Conservation (phyloP, 495 filamentous ascomycete genomes). For the Bathelium albidoporum region DNA sequence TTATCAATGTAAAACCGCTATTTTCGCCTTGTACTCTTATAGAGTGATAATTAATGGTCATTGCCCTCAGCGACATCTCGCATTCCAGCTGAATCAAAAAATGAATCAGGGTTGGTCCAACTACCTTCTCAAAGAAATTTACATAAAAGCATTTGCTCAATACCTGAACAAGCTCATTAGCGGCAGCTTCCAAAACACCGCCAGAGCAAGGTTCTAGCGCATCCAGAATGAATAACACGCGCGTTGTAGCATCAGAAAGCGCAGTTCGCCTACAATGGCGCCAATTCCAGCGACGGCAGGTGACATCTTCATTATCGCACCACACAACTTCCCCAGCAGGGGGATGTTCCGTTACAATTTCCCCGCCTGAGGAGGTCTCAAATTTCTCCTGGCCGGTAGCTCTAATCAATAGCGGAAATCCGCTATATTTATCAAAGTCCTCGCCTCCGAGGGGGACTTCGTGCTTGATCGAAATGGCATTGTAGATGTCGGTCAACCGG, state of each 20-base stretch:
- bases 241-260: conserved; percentile 22
- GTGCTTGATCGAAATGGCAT: conserved; percentile 31
- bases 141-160: too few relatives aligned
- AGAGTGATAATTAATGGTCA: too few relatives aligned
- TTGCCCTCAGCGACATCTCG: too few relatives aligned
- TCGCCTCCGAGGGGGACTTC: conserved; percentile 30
- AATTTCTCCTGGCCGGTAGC: conserved; percentile 27
- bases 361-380: conserved; percentile 21
- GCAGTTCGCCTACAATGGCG: conserved; percentile 27
- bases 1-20: too few relatives aligned
- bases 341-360: conserved; percentile 19
- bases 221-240: conserved; percentile 22
- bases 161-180: conserved; percentile 4
- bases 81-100: too few relatives aligned
- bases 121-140: too few relatives aligned
- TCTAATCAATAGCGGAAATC: conserved; percentile 24
- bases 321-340: conserved; percentile 25
- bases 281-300: conserved; percentile 31
- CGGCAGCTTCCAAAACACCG: background rate
- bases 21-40: too few relatives aligned
- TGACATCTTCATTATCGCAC: conserved; percentile 27
- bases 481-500: conserved; percentile 32
- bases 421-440: conserved; percentile 30
- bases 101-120: too few relatives aligned
- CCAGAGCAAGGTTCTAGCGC: background rate